Evolutionary conservation across 164 flowering plant genomes (phyloP), one percentile per base, ranked within the genome.

Genomic region (Buxus sempervirens): DNA sequence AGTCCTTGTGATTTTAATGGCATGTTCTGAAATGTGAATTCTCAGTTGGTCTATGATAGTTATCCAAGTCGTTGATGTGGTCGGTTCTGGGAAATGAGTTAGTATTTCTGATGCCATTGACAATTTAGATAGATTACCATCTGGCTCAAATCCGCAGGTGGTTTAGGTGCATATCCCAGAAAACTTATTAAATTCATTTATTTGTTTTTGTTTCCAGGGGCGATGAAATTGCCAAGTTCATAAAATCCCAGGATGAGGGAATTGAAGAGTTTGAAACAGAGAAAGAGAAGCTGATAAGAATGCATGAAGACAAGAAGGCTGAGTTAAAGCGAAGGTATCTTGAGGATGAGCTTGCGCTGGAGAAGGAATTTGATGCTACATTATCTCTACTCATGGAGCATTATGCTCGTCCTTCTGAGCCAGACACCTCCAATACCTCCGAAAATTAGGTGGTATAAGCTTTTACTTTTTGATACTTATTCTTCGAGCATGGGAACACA

Each of bases 311-410:
- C n/a, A 81, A 78, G 73, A 81, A 68, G 67, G 58, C 73, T 12
- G 93, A 76, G 22, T 71, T 85, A 83, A 86, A 70, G 78, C 63
- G 38, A 68, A 77, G 78, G 79, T 78, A 80, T 23, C 58, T 77
- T 79, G 84, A 81, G 71, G 93, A 88, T 45, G 77, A 78, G 63
- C 59, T 87, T 20, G 75, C 70, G 4, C 70, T 85, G 10, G 96
- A 90, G 81, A 83, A 78, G 56, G 81, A 82, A 57, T 85, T 83
- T 42, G 79, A 84, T 58, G 77, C 64, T 6, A 72, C 72, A 3
- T 69, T 91, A 23, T 72, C 80, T 5, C 38, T 55, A 8, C 86
- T 94, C 55, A 86, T 88, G 87, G 80, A 77, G 13, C 78, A 77
- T 64, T 83, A 82, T 64, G 28, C 86, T 0, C 23, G 66, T n/a